A percentile compares a stretch with the other conserved stretches of the same genome.
phyloP scores from a whole-genome alignment of 2,329 filamentous ascomycete species.

The Acephala macrosclerotiorum region DNA sequence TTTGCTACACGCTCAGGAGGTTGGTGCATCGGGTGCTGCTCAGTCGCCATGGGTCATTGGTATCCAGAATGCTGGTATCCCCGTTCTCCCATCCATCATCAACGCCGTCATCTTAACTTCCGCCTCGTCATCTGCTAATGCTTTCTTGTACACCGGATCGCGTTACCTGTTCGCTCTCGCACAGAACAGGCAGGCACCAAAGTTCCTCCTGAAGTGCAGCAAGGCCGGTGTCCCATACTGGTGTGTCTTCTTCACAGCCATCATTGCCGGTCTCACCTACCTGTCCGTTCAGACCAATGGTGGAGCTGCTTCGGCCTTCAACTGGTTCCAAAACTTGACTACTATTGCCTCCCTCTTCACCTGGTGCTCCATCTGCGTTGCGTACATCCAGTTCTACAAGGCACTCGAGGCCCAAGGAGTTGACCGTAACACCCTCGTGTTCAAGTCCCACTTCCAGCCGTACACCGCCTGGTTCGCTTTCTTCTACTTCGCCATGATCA shows the following conservation, averaged over 20 bases:
- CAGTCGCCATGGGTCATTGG: conserved; percentile 72
- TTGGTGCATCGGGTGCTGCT: conserved; percentile 69
- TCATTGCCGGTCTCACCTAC: conserved; percentile 76
- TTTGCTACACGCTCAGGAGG: conserved; percentile 67
- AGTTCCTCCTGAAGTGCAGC: conserved; percentile 66
- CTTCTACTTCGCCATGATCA: conserved; percentile 71
- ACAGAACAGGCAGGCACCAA: conserved; percentile 71
- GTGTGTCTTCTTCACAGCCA: conserved; percentile 70
- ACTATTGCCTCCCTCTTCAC: conserved; percentile 80
- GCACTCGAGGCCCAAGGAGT: conserved; percentile 75
- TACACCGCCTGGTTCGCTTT: conserved; percentile 73
- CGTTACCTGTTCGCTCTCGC: conserved; percentile 52
- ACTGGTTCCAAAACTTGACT: conserved; percentile 59
- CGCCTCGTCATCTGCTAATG: conserved; percentile 51
- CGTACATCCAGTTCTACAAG: conserved; percentile 76
- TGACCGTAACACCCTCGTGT: conserved; percentile 71
- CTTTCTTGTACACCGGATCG: conserved; percentile 42
- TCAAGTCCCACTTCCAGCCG: conserved; percentile 73
- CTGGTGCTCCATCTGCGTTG: conserved; percentile 72
- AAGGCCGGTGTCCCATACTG: conserved; percentile 73
- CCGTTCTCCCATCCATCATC: conserved; percentile 72
- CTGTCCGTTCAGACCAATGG: conserved; percentile 63
- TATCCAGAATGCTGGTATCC: conserved; percentile 71
- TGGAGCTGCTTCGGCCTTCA: conserved; percentile 53
- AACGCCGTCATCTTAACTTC: conserved; percentile 76